Evolutionary conservation across 441 rosid genomes (phyloP).

Genomic region (Euphorbia schlechtendalii): DNA sequence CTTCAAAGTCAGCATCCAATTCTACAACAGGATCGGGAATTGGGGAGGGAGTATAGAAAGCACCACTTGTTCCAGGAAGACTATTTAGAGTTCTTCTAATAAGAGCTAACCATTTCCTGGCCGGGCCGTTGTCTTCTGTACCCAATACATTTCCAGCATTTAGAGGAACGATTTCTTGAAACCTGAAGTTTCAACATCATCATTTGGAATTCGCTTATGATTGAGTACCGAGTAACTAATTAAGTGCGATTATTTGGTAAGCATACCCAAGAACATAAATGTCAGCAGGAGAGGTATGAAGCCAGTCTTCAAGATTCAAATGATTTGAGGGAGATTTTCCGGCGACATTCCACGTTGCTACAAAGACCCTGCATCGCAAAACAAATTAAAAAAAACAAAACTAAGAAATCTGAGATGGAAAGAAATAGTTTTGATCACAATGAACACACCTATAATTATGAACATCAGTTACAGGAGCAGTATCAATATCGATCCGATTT

Average conservation of each 20-base stretch:
- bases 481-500: slow-evolving; percentile 56
- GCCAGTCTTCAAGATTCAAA: slow-evolving; percentile 89
- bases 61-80: slow-evolving; percentile 70
- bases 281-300: slow-evolving; percentile 90
- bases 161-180: slow-evolving; percentile 96
- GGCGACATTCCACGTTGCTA: slow-evolving; percentile 95
- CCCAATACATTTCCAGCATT: slow-evolving; percentile 97
- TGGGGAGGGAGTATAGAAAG: slow-evolving; percentile 72
- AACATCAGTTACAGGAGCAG: slow-evolving; percentile 55
- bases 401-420: too few relatives aligned
- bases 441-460: slow-evolving; percentile 48
- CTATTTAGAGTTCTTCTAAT: slow-evolving; percentile 79
- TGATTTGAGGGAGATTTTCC: slow-evolving; percentile 83
- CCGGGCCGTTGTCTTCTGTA: slow-evolving; percentile 96
- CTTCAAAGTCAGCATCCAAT: slow-evolving; percentile 86
- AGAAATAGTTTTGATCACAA: too few relatives aligned
- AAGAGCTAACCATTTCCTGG: slow-evolving; percentile 87
- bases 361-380: slow-evolving; percentile 59
- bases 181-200: slow-evolving; percentile 35
- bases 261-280: slow-evolving; percentile 89
- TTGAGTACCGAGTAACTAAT: too few relatives aligned
- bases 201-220: slow-evolving; percentile 3
- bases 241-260: too few relatives aligned
- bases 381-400: slow-evolving; percentile 6
- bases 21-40: slow-evolving; percentile 81